Percentiles rank a stretch among this genome's conserved stretches.
Evolutionary conservation across 441 rosid genomes (phyloP).

Genomic region (Euphorbia neoarborescens): DNA sequence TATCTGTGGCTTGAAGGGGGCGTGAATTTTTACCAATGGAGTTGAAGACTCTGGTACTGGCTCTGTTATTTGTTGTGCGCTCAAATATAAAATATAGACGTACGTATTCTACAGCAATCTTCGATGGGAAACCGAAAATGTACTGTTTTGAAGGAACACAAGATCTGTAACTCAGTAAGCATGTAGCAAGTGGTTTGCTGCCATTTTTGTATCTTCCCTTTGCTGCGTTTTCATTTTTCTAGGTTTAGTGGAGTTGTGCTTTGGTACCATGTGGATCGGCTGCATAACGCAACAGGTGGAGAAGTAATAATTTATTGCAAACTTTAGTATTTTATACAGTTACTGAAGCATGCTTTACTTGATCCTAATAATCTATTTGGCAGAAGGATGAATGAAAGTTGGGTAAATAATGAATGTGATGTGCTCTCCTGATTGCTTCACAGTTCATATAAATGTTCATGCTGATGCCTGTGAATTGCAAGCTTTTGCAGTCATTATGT

Average conservation of each 20-base stretch:
- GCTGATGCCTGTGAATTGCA: slow-evolving; percentile 24
- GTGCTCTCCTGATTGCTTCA: background rate
- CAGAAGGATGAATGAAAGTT: no score
- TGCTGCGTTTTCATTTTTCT: background rate
- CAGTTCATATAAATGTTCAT: background rate
- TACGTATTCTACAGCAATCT: background rate
- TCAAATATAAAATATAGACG: background rate
- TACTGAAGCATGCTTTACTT: no score
- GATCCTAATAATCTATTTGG: no score
- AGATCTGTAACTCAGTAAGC: background rate
- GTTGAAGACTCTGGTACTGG: background rate
- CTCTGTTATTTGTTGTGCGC: background rate
- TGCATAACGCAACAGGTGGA: background rate
- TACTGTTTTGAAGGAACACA: background rate
- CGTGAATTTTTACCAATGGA: background rate
- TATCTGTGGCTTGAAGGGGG: background rate
- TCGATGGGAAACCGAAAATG: background rate
- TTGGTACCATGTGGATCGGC: background rate
- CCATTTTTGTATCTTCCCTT: slow-evolving; percentile 1
- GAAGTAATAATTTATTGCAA: background rate
- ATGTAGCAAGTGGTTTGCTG: background rate
- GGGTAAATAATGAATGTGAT: background rate
- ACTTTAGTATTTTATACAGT: background rate
- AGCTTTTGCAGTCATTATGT: slow-evolving; percentile 60
- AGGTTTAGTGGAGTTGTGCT: background rate